Evolutionary conservation across 805 yeast genomes (phyloP).

Genomic region (Candida xyloterini): DNA sequence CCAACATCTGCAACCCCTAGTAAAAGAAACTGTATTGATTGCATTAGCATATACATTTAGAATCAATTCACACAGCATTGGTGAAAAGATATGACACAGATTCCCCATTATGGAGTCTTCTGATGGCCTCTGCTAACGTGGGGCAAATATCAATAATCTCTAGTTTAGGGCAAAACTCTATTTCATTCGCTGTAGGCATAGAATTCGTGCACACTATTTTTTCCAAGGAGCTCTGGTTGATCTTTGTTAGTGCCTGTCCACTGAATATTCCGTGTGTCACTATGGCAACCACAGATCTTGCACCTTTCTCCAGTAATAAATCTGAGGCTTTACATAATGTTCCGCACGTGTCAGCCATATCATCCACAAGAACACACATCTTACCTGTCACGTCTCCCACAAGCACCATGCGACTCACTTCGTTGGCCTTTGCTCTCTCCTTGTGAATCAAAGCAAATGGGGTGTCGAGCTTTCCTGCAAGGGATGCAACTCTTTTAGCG

Average conservation of each 20-base stretch:
- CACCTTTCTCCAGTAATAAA: slow-evolving; percentile 74
- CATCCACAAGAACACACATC: slow-evolving; percentile 85
- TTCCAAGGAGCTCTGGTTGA: slow-evolving; percentile 63
- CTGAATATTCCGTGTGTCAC: slow-evolving; percentile 95
- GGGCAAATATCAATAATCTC: slow-evolving; percentile 83
- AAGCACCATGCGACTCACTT: slow-evolving; percentile 89
- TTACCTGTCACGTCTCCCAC: slow-evolving; percentile 91
- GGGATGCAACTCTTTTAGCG: slow-evolving; percentile 92
- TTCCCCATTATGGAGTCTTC: slow-evolving; percentile 96
- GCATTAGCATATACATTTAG: neutral
- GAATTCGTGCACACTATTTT: slow-evolving; percentile 90
- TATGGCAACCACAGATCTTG: slow-evolving; percentile 82
- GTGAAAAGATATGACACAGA: slow-evolving; percentile 84
- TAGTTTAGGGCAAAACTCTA: slow-evolving; percentile 59
- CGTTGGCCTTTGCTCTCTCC: slow-evolving; percentile 93
- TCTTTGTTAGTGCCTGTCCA: slow-evolving; percentile 73
- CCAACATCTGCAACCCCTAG: neutral
- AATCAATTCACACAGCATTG: slow-evolving; percentile 43
- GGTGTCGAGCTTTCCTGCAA: slow-evolving; percentile 88
- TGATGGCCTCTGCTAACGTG: slow-evolving; percentile 86
- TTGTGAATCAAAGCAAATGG: slow-evolving; percentile 95
- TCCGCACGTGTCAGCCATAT: slow-evolving; percentile 99
- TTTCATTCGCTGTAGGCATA: slow-evolving; percentile 73
- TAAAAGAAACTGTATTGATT: neutral
- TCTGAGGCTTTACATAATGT: slow-evolving; percentile 95